Base-by-base conservation (phyloP, 192 early-diverging fungal species). In the Podila horticola region DNA sequence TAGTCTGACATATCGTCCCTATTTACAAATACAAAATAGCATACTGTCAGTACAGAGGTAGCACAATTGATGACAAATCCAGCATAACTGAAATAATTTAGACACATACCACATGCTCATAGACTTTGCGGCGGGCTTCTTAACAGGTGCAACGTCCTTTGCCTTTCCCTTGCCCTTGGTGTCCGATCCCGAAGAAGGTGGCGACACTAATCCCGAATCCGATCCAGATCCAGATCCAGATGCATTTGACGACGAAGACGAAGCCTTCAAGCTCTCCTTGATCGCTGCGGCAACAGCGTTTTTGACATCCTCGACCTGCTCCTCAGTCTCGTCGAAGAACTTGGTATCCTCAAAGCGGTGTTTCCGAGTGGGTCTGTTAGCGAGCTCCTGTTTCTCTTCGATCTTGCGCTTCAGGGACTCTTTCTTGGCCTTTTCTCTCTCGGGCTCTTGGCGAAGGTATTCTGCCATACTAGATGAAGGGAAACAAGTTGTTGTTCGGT, bases 281-380 rank as follows among this genome's bases (percentile, higher is more conserved):
- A 81, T 69, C n/a, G 77, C 82, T 34, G 79, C 76, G 0, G 74
- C 68, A 30, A 94, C 88, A 15, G 91, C 87, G 19, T 63, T 62
- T 60, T 91, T 91, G 11, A 93, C 89, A 17, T 85, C 81, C 52
- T 92, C 92, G 0, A 90, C 85, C 12, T 91, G 86, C 50, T 94
- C 87, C 73, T 93, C 92, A 34, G 88, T 81, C 38, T 89, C 86
- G 58, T 91, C 75, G 49, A 88, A 84, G 65, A 92, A 98, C 29
- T 94, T 86, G 1, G 89, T 81, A 71, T 98, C 96, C 70, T 98
- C 93, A 85, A 96, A 97, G 1, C 92, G 88, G 65, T 92, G 81
- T 81, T 96, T 97, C 62, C 89, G 90, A 1, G 74, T 86, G 8
- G 91, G 86, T 28, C 64, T 75, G 58, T 83, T 81, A 20, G 69